Evolutionary conservation across 371 early-diverging fungal genomes (phyloP).

Genomic region (Choanephora cucurbitarum): DNA sequence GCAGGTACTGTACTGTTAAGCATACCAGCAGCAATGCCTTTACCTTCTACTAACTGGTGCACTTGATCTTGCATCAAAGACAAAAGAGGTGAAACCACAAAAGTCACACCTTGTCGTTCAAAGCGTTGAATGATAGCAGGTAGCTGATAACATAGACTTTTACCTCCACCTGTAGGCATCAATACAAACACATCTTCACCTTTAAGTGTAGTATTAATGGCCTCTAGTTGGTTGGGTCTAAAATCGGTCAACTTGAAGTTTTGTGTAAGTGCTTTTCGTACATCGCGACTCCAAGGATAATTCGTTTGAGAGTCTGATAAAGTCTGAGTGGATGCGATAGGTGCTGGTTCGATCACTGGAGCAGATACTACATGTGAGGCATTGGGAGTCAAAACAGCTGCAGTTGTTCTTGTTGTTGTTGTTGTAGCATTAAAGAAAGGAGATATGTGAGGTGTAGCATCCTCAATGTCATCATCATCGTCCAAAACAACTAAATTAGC

Average conservation of each 20-base stretch:
- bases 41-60: constrained; percentile 67
- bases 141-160: constrained; percentile 97
- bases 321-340: no score
- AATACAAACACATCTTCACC: constrained; percentile 97
- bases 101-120: constrained; percentile 74
- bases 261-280: constrained; percentile 68
- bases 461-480: neutral
- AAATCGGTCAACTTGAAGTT: constrained; percentile 85
- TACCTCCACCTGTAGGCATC: constrained; percentile 99
- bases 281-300: constrained; percentile 81
- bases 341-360: neutral
- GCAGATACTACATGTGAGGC: neutral
- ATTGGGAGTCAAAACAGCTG: neutral
- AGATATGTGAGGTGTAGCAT: neutral
- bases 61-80: constrained; percentile 99
- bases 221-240: constrained; percentile 91
- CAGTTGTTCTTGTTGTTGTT: neutral
- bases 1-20: constrained; percentile 67
- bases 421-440: neutral
- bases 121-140: constrained; percentile 78
- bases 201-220: constrained; percentile 88
- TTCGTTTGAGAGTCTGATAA: constrained; percentile 6
- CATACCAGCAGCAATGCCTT: constrained; percentile 79
- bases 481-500: neutral
- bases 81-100: constrained; percentile 97